Evolutionary conservation across 2,329 filamentous ascomycete species (phyloP), one percentile per base, ranked within the genome.

Genomic region (Claviceps spartinae): DNA sequence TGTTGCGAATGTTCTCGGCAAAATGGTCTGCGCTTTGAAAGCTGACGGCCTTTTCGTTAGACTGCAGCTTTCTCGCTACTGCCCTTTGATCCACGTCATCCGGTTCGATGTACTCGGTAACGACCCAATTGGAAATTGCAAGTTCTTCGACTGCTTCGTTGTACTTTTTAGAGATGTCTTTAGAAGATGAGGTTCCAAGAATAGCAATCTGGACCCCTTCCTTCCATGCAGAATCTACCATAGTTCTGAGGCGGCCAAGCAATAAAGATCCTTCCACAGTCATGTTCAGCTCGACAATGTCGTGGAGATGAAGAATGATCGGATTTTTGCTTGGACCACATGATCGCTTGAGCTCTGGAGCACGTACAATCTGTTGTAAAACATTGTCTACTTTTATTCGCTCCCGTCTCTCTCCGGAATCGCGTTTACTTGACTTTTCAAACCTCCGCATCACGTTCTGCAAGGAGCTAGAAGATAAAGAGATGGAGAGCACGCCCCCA

Each of bases 301-400:
- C 88, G 62, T 86, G 80, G 13, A 95, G 70, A 59, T 88, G 88
- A 41, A 94, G 73, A 53, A 97, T 82, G 7, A 89, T 74, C 24
- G 74, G 74, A 22, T 64, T 73, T 73, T 24, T 20, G 48, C n/a
- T 22, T 9, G 62, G 60, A 59, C 63, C 60, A 6, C 57, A 47
- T 30, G 57, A 58, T 20, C 64, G 57, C 52, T 66, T 69, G 20
- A 62, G 52, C 26, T 75, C 67, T 4, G 73, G 70, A 2, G 74
- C 70, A 45, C 69, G 66, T 26, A 82, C 66, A n/a, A 85, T 66
- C 47, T 75, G 70, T 47, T 82, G 77, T 43, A 85, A 59, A 6
- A 77, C 71, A 36, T 76, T 71, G 50, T 74, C 74, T 54, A 82
- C 69, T 63, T 85, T 85, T 40, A 83, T 67, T 37, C 78, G 77